Conservation (phyloP, 2,329 filamentous ascomycete species). For the Dactylellina sp. region DNA sequence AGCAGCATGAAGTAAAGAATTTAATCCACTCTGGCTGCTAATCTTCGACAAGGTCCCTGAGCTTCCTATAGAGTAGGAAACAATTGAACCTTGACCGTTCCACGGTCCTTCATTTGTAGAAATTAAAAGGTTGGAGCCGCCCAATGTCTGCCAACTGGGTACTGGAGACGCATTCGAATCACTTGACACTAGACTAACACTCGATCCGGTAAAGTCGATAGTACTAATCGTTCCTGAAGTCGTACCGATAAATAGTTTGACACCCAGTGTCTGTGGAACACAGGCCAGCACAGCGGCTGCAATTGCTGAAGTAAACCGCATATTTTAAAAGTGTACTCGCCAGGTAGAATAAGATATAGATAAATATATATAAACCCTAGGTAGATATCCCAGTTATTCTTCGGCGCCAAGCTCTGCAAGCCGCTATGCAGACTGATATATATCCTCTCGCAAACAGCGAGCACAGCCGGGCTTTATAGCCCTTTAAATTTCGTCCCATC, state of each 20-base stretch:
- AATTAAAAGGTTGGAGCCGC: constrained; percentile 10
- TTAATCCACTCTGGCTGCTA: constrained; percentile 41
- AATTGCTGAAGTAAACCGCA: constrained; percentile 30
- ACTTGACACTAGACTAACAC: constrained; percentile 14
- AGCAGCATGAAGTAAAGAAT: constrained; percentile 32
- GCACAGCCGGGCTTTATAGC: constrained; percentile 23
- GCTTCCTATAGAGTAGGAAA: constrained; percentile 29
- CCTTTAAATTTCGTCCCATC: constrained; percentile 18
- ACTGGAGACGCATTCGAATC: constrained; percentile 37
- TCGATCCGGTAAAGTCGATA: constrained; percentile 31
- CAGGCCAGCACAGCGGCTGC: constrained; percentile 24
- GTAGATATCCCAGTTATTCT: constrained; percentile 2
- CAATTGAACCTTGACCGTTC: constrained; percentile 43
- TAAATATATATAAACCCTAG: constrained; percentile 16
- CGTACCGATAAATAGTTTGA: constrained; percentile 36
- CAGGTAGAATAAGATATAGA: constrained; percentile 2
- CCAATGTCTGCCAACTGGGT: constrained; percentile 44
- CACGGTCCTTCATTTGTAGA: constrained; percentile 46
- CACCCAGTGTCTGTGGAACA: constrained; percentile 28
- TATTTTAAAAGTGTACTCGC: not conserved
- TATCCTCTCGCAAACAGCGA: constrained; percentile 19
- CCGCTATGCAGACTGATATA: not conserved
- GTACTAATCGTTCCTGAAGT: constrained; percentile 23
- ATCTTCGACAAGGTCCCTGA: constrained; percentile 30
- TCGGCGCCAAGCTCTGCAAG: constrained; percentile 22